Conservation (phyloP, 176 grass and related monocot species). For the Pontederia crassipes region DNA sequence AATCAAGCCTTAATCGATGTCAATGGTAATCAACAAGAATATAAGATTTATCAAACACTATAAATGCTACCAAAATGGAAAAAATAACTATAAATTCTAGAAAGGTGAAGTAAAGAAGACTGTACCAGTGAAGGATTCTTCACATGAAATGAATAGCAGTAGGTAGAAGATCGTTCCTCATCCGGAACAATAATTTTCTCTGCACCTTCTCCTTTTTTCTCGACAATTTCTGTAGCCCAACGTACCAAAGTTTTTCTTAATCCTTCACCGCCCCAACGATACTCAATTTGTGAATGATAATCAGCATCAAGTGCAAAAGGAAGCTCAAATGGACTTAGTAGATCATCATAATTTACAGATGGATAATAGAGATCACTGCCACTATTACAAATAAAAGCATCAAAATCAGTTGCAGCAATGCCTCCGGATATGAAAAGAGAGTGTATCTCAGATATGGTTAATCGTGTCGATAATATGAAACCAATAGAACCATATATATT, state of each 20-base stretch:
- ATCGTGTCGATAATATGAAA: conserved; percentile 42
- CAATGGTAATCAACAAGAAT: not conserved
- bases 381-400: conserved; percentile 86
- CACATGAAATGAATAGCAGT: conserved; percentile 78
- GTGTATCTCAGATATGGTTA: conserved; percentile 59
- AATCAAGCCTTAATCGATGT: conserved; percentile 1
- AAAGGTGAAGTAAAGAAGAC: conserved; percentile 12
- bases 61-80: not conserved
- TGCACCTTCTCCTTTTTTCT: conserved; percentile 54
- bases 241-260: conserved; percentile 84
- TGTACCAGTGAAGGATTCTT: conserved; percentile 74
- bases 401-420: conserved; percentile 70
- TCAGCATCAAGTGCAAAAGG: conserved; percentile 63
- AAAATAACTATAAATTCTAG: conserved; percentile 1
- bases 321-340: conserved; percentile 36
- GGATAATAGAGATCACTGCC: conserved; percentile 94
- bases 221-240: conserved; percentile 52
- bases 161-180: conserved; percentile 52
- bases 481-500: conserved; percentile 31
- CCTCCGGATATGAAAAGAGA: conserved; percentile 47
- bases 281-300: conserved; percentile 87
- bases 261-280: conserved; percentile 91
- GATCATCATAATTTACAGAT: conserved; percentile 42
- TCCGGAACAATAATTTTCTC: conserved; percentile 78
- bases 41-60: not conserved